Evolutionary conservation across 108 stramenopile species (phyloP).

Genomic region (Nitzschia sp.): DNA sequence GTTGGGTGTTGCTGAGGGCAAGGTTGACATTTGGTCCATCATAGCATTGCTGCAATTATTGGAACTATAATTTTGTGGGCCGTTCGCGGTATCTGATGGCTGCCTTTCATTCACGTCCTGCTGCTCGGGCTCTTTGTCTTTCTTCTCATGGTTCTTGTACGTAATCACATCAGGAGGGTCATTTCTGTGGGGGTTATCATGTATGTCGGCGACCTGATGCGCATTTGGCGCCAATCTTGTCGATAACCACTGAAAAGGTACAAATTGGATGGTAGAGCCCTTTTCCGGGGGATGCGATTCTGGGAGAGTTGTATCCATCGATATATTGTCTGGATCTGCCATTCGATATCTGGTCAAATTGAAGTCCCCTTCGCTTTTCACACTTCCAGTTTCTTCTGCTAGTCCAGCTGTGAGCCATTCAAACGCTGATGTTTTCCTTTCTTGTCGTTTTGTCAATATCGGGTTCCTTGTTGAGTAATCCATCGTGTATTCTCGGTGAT

Average conservation of each 20-base stretch:
- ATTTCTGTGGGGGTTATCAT: background rate
- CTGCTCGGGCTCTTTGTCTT: background rate
- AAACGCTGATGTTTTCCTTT: constrained; percentile 7
- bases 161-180: background rate
- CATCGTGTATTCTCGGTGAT: constrained; percentile 6
- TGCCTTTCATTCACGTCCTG: background rate
- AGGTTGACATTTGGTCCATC: background rate
- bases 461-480: constrained; percentile 11
- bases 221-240: background rate
- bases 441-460: background rate
- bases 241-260: constrained; percentile 8
- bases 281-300: background rate
- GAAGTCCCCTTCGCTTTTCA: background rate
- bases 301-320: background rate
- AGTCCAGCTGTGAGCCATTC: constrained; percentile 20
- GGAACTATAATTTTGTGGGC: background rate
- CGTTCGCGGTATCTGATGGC: too few relatives aligned
- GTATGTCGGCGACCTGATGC: background rate
- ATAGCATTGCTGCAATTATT: background rate
- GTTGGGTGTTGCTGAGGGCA: background rate
- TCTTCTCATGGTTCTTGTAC: background rate
- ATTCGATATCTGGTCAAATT: background rate
- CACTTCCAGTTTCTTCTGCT: constrained; percentile 11
- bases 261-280: background rate
- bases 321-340: background rate